Percentiles rank a stretch among this genome's conserved stretches.
These are phyloP conservation scores for Begonia fuchsioides DNA, from an alignment of 306 rosid genomes.

Conservation along the genomic window DNA sequence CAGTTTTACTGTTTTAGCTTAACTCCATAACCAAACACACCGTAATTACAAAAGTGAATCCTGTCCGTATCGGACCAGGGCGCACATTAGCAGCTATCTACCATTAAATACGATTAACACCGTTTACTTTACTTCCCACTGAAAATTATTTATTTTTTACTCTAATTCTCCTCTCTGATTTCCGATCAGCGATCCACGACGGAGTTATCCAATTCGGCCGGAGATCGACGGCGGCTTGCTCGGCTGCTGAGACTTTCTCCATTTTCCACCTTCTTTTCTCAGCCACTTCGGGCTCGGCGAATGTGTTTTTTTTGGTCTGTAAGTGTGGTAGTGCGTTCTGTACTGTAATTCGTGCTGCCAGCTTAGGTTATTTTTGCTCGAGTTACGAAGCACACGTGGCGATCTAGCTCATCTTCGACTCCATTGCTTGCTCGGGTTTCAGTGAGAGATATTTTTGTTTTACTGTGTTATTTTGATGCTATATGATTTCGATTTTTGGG, in stretches of 20 bases:
- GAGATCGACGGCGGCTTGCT: not conserved
- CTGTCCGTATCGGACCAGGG: too few species aligned
- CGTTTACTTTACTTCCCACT: constrained; percentile 2
- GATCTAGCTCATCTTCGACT: constrained; percentile 56
- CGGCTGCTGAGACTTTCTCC: constrained; percentile 1
- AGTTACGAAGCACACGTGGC: constrained; percentile 59
- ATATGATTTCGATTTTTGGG: not conserved
- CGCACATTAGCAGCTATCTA: too few species aligned
- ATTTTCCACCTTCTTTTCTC: constrained; percentile 4
- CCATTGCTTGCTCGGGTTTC: constrained; percentile 37
- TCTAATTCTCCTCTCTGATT: constrained; percentile 3
- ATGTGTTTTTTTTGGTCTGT: constrained; percentile 5
- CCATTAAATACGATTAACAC: not conserved
- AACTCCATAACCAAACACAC: too few species aligned
- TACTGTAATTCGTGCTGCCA: constrained; percentile 33
- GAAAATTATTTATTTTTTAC: not conserved
- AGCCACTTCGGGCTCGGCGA: constrained; percentile 8
- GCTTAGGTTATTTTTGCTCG: constrained; percentile 39
- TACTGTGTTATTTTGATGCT: constrained; percentile 1
- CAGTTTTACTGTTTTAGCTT: too few species aligned
- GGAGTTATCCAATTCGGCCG: constrained; percentile 29
- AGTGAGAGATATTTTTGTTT: constrained; percentile 21
- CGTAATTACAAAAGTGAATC: too few species aligned
- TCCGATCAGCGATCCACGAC: constrained; percentile 39
- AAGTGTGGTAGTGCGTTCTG: constrained; percentile 23